phyloP scores from a whole-genome alignment of 2,329 filamentous ascomycete species.

The Arthrobotrys megalospora region DNA sequence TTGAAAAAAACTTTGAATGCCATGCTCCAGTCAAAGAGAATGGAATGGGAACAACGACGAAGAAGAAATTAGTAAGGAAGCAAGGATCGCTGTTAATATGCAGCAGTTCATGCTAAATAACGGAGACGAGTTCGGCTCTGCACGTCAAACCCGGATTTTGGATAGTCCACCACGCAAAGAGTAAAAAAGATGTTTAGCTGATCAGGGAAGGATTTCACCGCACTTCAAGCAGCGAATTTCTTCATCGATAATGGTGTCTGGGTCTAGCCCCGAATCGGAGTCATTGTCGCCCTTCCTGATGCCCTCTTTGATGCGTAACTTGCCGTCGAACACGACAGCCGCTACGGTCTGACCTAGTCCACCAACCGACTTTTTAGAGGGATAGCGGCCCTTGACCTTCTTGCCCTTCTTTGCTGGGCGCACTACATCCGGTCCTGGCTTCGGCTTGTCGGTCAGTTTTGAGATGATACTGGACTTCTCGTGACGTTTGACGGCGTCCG shows the following conservation, averaged over 20 bases:
- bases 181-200: neutral
- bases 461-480: neutral
- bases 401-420: neutral
- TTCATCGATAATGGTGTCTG: constrained; percentile 41
- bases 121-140: constrained; percentile 3
- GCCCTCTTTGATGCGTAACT: constrained; percentile 37
- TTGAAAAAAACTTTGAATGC: neutral
- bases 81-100: neutral
- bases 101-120: neutral
- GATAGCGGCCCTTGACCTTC: neutral
- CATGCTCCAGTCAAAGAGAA: neutral
- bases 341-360: constrained; percentile 7
- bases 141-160: neutral
- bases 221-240: constrained; percentile 43
- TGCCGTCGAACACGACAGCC: constrained; percentile 20
- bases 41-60: neutral
- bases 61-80: neutral
- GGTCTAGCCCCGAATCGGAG: constrained; percentile 36
- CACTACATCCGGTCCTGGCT: neutral
- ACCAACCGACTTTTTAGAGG: neutral
- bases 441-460: constrained; percentile 5
- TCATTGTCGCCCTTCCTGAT: constrained; percentile 4
- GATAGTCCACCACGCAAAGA: neutral
- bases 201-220: constrained; percentile 7
- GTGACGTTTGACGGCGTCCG: constrained; percentile 66